Evolutionary conservation across 1,139 yeast genomes (phyloP).

Genomic region (Pichia sp.): DNA sequence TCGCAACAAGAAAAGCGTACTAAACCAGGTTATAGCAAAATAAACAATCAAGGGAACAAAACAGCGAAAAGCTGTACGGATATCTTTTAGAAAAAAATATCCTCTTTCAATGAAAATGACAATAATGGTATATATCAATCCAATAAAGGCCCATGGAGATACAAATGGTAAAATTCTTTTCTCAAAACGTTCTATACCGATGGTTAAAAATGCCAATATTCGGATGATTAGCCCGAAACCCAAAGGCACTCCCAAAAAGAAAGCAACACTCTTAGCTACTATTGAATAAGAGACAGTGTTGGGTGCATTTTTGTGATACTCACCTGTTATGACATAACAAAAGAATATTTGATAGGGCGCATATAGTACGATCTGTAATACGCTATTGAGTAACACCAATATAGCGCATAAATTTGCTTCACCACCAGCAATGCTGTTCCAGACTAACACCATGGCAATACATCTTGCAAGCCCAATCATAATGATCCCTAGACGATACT

Average conservation of each 20-base stretch:
- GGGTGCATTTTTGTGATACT: neutral
- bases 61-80: conserved; percentile 49
- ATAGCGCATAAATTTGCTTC: conserved; percentile 50
- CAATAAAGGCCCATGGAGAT: conserved; percentile 50
- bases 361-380: conserved; percentile 49
- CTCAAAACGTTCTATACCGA: conserved; percentile 35
- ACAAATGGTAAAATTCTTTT: conserved; percentile 37
- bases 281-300: conserved; percentile 34
- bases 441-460: conserved; percentile 61
- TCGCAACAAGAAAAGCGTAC: conserved; percentile 40
- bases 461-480: conserved; percentile 61
- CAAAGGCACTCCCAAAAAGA: conserved; percentile 54
- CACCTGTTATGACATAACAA: conserved; percentile 37
- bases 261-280: conserved; percentile 50
- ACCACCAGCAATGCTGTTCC: conserved; percentile 59
- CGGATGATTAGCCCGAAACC: conserved; percentile 45
- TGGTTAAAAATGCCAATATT: conserved; percentile 22
- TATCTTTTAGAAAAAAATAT: conserved; percentile 44
- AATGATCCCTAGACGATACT: conserved; percentile 50
- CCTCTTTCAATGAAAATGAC: conserved; percentile 54
- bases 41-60: conserved; percentile 48
- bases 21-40: conserved; percentile 47
- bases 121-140: conserved; percentile 49
- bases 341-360: conserved; percentile 53
- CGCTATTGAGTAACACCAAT: conserved; percentile 48